Conservation (phyloP, 352 stramenopile genomes). For the Pythium brassicae region DNA sequence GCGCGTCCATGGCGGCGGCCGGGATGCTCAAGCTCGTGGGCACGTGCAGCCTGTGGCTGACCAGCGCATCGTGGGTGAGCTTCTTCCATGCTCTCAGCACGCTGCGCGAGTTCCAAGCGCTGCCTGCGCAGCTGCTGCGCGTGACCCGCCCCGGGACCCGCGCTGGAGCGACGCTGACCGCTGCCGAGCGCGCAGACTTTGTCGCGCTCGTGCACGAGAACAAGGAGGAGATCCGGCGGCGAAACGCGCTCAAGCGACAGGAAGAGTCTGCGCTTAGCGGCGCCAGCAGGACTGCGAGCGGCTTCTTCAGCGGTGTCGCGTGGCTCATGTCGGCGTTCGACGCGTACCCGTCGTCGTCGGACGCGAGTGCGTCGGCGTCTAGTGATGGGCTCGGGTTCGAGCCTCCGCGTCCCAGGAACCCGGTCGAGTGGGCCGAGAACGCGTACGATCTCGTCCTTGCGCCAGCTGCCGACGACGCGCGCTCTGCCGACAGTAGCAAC, state of each 20-base stretch:
- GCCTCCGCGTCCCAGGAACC: slow-evolving; percentile 21
- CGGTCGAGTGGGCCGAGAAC: slow-evolving; percentile 36
- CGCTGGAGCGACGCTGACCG: slow-evolving; percentile 20
- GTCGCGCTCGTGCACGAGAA: slow-evolving; percentile 52
- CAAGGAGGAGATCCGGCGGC: slow-evolving; percentile 46
- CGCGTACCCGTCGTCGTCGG: slow-evolving; percentile 25
- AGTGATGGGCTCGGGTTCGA: slow-evolving; percentile 8
- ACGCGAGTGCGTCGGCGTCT: slow-evolving; percentile 7
- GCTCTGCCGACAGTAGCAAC: background rate
- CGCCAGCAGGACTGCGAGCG: slow-evolving; percentile 14
- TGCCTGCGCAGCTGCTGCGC: slow-evolving; percentile 46
- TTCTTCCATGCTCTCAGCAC: slow-evolving; percentile 61
- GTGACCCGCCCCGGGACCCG: background rate
- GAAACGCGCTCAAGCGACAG: slow-evolving; percentile 37
- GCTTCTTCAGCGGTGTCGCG: slow-evolving; percentile 71
- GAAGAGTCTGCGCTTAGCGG: slow-evolving; percentile 20
- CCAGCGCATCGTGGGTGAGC: slow-evolving; percentile 47
- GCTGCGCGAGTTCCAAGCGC: slow-evolving; percentile 57
- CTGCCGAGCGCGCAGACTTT: slow-evolving; percentile 48
- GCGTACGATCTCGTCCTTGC: slow-evolving; percentile 49
- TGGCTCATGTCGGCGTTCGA: slow-evolving; percentile 74
- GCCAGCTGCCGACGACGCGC: background rate
- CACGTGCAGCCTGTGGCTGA: slow-evolving; percentile 51
- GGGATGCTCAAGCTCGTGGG: slow-evolving; percentile 64
- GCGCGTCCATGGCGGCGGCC: slow-evolving; percentile 57